Percentiles rank a stretch among this genome's conserved stretches.
These are phyloP conservation scores for Trichoderma virens DNA, from an alignment of 495 filamentous ascomycete species.

Conservation along the genomic window DNA sequence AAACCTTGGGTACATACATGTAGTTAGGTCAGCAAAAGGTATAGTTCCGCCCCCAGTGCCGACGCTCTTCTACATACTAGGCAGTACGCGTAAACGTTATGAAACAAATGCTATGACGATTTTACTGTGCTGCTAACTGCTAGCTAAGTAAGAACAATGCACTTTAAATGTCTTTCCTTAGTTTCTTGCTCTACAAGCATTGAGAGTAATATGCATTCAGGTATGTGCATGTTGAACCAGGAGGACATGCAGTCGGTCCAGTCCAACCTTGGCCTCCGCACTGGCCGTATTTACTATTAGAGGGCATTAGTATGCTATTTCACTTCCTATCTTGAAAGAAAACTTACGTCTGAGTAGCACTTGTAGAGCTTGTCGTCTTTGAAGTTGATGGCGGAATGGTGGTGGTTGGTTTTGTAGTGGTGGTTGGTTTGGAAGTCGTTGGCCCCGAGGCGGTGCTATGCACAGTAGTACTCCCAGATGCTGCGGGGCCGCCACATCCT, in stretches of 20 bases:
- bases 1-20: too few species aligned
- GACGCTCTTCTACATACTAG: too few species aligned
- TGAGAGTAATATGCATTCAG: slow-evolving; percentile 36
- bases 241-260: slow-evolving; percentile 30
- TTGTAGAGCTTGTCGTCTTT: neutral
- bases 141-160: neutral
- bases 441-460: neutral
- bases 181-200: slow-evolving; percentile 20
- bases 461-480: neutral
- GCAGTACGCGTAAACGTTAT: too few species aligned
- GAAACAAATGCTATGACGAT: too few species aligned
- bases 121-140: too few species aligned
- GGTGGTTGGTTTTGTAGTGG: slow-evolving; percentile 4
- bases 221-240: slow-evolving; percentile 26
- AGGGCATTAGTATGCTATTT: neutral
- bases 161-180: neutral
- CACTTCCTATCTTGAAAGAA: neutral
- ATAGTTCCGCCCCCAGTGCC: too few species aligned
- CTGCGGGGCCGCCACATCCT: slow-evolving; percentile 29
- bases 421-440: neutral
- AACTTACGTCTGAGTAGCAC: neutral
- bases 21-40: too few species aligned
- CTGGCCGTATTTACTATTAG: slow-evolving; percentile 28
- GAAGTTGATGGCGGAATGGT: slow-evolving; percentile 2
- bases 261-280: slow-evolving; percentile 37